phyloP scores from a whole-genome alignment of 1,284 basidiomycete species.

The Boletus austroedulis region DNA sequence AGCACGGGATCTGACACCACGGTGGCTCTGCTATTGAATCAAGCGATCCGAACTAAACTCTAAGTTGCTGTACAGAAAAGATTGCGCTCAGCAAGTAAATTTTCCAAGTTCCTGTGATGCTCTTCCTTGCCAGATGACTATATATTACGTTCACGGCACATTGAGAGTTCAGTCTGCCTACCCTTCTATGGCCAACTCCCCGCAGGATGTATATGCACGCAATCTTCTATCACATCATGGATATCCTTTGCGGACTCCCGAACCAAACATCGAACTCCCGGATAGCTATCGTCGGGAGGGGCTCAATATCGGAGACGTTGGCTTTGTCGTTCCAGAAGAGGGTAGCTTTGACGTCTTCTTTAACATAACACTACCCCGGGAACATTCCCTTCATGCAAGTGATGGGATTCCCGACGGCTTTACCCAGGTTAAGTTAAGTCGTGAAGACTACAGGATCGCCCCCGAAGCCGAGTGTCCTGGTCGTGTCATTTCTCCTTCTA shows the following conservation, averaged over 20 bases:
- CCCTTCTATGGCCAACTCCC: too few relatives aligned
- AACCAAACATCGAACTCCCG: too few relatives aligned
- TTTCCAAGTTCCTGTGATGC: too few relatives aligned
- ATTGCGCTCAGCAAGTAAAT: too few relatives aligned
- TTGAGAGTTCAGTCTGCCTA: too few relatives aligned
- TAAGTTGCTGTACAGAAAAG: too few relatives aligned
- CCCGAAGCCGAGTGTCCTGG: slow-evolving; percentile 1
- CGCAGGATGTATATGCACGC: slow-evolving; percentile 7
- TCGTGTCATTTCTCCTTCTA: slow-evolving; percentile 4
- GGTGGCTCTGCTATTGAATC: too few relatives aligned
- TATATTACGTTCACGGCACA: too few relatives aligned
- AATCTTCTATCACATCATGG: slow-evolving; percentile 8
- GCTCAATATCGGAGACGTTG: not conserved
- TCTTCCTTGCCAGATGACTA: too few relatives aligned
- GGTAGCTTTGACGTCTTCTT: slow-evolving; percentile 15
- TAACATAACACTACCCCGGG: slow-evolving; percentile 24
- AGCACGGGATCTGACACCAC: too few relatives aligned
- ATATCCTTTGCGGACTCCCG: slow-evolving; percentile 23
- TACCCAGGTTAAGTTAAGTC: not conserved
- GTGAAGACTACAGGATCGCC: not conserved
- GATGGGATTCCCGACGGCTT: slow-evolving; percentile 14
- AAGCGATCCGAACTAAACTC: too few relatives aligned
- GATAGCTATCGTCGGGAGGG: not conserved
- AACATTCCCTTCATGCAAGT: slow-evolving; percentile 2
- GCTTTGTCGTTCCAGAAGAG: not conserved